Percentiles rank a stretch among this genome's conserved stretches.
Conservation (phyloP, 768 basidiomycete genomes). For the Termitomyces bulborhizus region DNA sequence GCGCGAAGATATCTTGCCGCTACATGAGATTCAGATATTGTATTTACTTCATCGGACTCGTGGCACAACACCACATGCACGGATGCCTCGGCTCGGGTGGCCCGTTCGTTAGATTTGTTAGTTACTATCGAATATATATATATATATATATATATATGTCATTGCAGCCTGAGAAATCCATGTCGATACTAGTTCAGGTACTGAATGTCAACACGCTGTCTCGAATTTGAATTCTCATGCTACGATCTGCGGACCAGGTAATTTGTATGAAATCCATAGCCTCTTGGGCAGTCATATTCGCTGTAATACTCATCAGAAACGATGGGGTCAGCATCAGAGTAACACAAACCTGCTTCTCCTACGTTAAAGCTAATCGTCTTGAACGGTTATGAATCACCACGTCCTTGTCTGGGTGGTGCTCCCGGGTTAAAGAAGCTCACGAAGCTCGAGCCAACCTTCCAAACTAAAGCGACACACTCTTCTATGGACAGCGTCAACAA, state of each 20-base stretch:
- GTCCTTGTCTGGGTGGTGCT: constrained; percentile 86
- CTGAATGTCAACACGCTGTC: constrained; percentile 84
- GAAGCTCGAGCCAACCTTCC: constrained; percentile 93
- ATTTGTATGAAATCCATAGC: constrained; percentile 71
- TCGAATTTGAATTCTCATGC: constrained; percentile 75
- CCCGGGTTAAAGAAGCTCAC: constrained; percentile 88
- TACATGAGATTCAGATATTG: too few relatives aligned
- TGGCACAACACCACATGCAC: too few relatives aligned
- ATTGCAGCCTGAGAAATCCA: background rate
- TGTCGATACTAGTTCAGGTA: constrained; percentile 28
- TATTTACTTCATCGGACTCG: too few relatives aligned
- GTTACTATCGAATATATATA: too few relatives aligned
- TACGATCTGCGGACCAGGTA: constrained; percentile 82
- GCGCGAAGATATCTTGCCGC: too few relatives aligned
- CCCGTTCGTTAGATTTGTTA: too few relatives aligned
- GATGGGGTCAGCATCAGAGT: background rate
- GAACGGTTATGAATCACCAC: constrained; percentile 76
- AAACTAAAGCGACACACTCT: constrained; percentile 80
- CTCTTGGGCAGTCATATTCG: constrained; percentile 41
- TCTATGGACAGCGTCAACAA: constrained; percentile 84
- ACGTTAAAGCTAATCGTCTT: constrained; percentile 85
- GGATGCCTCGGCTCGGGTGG: too few relatives aligned
- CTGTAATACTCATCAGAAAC: constrained; percentile 14
- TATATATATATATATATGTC: too few relatives aligned
- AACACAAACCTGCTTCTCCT: constrained; percentile 67